Evolutionary conservation across 305 asterid species (phyloP), one percentile per base, ranked within the genome.

Genomic region (Caryopteris hybrid): DNA sequence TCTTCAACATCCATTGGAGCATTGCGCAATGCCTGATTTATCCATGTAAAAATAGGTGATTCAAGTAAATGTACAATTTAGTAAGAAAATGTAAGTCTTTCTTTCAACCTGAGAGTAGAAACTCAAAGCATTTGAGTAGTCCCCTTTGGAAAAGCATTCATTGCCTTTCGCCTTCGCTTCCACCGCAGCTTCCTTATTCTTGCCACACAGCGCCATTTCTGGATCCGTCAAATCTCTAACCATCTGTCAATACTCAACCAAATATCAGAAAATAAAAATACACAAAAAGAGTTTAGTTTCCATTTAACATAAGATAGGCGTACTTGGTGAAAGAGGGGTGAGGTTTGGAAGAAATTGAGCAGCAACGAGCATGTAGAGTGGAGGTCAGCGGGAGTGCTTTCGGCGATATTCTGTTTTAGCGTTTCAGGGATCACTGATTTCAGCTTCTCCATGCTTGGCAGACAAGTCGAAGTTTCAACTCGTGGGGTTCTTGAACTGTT

Each of bases 241-340:
- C 84, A 87, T 65, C 96, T 90, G 70, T 4, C 6, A 71, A 48
- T 34, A 43, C 41, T 46, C 69, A 68, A 74, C 27, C 69, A 23
- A 61, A 71, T n/a, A 68, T 62, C 47, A 74, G 43, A 34, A 13
- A 23, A 9, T 25, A 69, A 55, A 62, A 20, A 20, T 25, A 1
- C 16, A 57, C 23, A 56, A 27, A 18, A 14, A 64, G 18, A 60
- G 54, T n/a, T 55, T 8, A 53, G 43, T 16, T 47, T 21, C 47
- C 14, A 34, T 31, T 38, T 0, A 18, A 8, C 23, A 16, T 31
- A 41, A 14, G 18, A 63, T 31, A 74, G 56, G 52, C 31, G 66
- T 72, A 90, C 99, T 79, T 84, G 87, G 81, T 81, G 91, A 78
- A 90, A 90, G n/a, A 69, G 92, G 64, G 94, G 89, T 48, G 77